Evolutionary conservation across 2,329 filamentous ascomycete species (phyloP), one percentile per base, ranked within the genome.

Genomic region (Cladosporium sp.): DNA sequence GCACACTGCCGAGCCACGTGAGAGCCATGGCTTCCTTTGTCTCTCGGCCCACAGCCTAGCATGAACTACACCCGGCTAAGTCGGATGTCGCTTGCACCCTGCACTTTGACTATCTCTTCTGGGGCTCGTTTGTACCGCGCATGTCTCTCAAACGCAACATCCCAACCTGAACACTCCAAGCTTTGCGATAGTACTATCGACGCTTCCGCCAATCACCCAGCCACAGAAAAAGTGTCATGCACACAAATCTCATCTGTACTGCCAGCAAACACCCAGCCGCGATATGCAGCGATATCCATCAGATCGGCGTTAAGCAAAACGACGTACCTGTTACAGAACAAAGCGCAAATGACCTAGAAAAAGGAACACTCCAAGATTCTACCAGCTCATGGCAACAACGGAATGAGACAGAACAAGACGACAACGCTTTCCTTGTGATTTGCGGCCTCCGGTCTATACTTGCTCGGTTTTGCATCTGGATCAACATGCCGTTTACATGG

Each of bases 401-500:
- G 22, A 28, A 5, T 7, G 22, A 28, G 7, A 28, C 22, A 28
- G 22, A 28, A 14, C 48, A 50, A 37, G 48, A 50, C 40, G 48
- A 50, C 40, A 43, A 31, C 31, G 43, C 48, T 31, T 43, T 33
- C 13, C 7, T 28, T 8, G 48, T 50, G 3, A 34, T 43, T 31
- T 43, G 40, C 38, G 40, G 40, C 32, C 40, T 50, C 7, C 40
- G 41, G 31, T 43, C 48, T 3, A 13, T 50, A 4, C 18, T 35
- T 32, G 48, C 48, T 34, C 40, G 48, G 13, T 50, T 50, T 19
- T 40, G 42, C 48, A n/a, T 50, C 16, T 50, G 48, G 48, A 35
- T 50, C 40, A 50, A 50, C 9, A 9, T 50, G 28, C 40, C 48
- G 14, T 33, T 50, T 16, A 35, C 38, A 31, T 50, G 48, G 48